These are phyloP conservation scores for Cytospora piceae DNA, from an alignment of 2,329 filamentous ascomycete species.

Conservation along the genomic window DNA sequence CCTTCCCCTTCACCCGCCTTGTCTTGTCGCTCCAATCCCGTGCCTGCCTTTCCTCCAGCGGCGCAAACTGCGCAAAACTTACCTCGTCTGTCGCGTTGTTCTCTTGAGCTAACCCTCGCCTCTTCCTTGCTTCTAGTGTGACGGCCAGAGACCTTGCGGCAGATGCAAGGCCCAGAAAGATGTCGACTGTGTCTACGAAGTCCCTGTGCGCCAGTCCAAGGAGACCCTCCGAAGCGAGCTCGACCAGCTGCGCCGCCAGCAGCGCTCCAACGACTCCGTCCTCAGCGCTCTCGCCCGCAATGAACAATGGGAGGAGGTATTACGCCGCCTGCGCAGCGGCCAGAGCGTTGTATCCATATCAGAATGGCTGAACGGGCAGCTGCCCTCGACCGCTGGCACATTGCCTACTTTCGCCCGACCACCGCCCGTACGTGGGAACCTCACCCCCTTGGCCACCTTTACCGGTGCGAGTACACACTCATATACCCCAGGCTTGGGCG, in stretches of 20 bases:
- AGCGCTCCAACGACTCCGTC: conserved; percentile 59
- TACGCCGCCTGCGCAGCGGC: conserved; percentile 56
- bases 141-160: conserved; percentile 59
- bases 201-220: conserved; percentile 67
- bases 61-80: conserved; percentile 6
- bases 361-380: conserved; percentile 51
- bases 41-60: background rate
- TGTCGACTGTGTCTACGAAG: conserved; percentile 62
- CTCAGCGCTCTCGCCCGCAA: conserved; percentile 57
- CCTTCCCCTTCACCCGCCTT: background rate
- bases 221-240: conserved; percentile 64
- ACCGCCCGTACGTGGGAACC: conserved; percentile 37
- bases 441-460: conserved; percentile 39
- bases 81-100: conserved; percentile 4
- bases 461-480: conserved; percentile 35
- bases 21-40: background rate
- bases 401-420: conserved; percentile 38
- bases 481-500: conserved; percentile 32
- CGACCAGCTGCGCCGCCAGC: conserved; percentile 57
- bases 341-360: conserved; percentile 60
- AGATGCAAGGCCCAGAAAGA: conserved; percentile 60
- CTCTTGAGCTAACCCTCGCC: background rate
- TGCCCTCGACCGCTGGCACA: conserved; percentile 39
- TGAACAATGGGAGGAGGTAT: conserved; percentile 57
- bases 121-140: conserved; percentile 50